These are phyloP conservation scores for Fraxinus albicans DNA, from an alignment of 305 asterid genomes.

Conservation along the genomic window DNA sequence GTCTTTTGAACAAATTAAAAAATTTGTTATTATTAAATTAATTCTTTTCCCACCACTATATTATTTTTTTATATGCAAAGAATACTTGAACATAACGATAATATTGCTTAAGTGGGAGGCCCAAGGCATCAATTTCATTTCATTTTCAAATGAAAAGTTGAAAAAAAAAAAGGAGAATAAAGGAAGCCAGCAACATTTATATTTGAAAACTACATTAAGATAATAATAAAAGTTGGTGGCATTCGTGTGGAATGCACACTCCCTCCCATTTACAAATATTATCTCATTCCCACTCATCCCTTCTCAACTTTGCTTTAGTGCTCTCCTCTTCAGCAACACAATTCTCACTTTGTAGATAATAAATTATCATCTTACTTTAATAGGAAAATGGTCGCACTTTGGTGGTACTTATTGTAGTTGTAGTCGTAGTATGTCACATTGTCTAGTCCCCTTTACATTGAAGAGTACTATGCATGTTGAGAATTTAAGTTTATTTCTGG, in stretches of 20 bases:
- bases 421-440: neutral
- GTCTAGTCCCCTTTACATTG: constrained; percentile 2
- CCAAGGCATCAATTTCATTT: neutral
- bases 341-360: constrained; percentile 22
- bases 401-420: neutral
- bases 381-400: neutral
- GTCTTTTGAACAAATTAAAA: neutral
- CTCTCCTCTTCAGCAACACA: constrained; percentile 62
- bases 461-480: neutral
- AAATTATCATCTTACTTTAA: neutral
- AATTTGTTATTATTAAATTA: neutral
- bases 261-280: constrained; percentile 32
- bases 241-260: constrained; percentile 59
- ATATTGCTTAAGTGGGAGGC: constrained; percentile 8
- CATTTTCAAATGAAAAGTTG: constrained; percentile 3
- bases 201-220: neutral
- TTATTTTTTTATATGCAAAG: neutral
- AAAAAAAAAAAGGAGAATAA: neutral
- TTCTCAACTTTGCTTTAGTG: constrained; percentile 25
- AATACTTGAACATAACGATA: neutral
- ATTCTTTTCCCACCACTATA: neutral
- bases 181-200: neutral
- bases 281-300: constrained; percentile 27
- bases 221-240: constrained; percentile 35
- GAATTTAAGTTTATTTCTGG: neutral